phyloP scores from a whole-genome alignment of 306 rosid genomes.

The Acmispon strigosus region DNA sequence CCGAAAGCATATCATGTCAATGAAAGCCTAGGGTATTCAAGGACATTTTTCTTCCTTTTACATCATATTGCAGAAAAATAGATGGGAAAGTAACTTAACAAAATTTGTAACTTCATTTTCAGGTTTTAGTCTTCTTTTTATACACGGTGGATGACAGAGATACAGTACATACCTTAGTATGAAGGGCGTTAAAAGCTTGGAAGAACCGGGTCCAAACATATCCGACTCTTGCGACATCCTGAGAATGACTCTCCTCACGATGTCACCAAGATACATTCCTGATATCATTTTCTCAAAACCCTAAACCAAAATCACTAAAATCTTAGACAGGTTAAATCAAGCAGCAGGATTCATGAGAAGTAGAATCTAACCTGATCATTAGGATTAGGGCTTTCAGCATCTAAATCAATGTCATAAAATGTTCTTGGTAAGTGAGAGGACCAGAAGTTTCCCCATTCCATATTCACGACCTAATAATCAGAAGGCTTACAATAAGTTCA shows the following conservation, averaged over 20 bases:
- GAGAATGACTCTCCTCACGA: constrained; percentile 74
- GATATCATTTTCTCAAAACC: constrained; percentile 89
- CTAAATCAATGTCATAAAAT: constrained; percentile 58
- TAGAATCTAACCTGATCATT: constrained; percentile 55
- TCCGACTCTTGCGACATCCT: constrained; percentile 64
- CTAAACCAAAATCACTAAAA: constrained; percentile 33
- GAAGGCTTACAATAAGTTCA: neutral
- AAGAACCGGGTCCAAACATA: constrained; percentile 52
- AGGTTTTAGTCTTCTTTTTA: neutral
- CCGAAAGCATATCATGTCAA: neutral
- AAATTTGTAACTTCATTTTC: neutral
- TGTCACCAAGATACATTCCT: constrained; percentile 87
- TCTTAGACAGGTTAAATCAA: constrained; percentile 9
- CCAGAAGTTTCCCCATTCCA: constrained; percentile 95
- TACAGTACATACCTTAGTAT: constrained; percentile 46
- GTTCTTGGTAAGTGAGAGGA: constrained; percentile 81
- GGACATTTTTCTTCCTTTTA: neutral
- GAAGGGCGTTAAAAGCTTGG: constrained; percentile 51
- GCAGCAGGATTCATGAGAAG: neutral
- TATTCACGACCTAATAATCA: constrained; percentile 62
- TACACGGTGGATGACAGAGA: neutral
- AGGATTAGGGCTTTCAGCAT: constrained; percentile 75
- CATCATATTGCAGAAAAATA: neutral
- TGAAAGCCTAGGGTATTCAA: neutral
- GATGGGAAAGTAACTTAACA: neutral